Evolutionary conservation across 805 yeast species (phyloP).

Genomic region (Yamadazyma sp.): DNA sequence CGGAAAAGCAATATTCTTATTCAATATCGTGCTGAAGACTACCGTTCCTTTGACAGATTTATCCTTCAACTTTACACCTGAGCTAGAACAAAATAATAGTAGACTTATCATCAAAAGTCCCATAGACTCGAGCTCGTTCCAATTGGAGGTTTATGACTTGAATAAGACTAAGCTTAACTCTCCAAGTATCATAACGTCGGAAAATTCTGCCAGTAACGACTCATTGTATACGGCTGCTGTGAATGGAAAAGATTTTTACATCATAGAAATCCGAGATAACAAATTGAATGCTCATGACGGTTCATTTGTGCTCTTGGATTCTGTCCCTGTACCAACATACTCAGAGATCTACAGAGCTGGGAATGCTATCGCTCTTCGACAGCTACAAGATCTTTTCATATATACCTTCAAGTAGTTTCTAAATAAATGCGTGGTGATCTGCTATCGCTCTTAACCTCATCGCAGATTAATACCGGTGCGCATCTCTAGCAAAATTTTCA

Average conservation of each 20-base stretch:
- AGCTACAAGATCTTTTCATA: not conserved
- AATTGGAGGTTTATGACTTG: constrained; percentile 9
- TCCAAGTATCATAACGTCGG: constrained; percentile 4
- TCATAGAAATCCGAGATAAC: constrained; percentile 9
- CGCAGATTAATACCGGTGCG: constrained; percentile 7
- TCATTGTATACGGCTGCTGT: constrained; percentile 1
- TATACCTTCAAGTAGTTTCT: constrained; percentile 1
- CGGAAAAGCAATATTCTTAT: constrained; percentile 14
- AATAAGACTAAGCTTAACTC: not conserved
- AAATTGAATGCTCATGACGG: constrained; percentile 5
- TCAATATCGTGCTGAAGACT: constrained; percentile 20
- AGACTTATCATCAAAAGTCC: constrained; percentile 7
- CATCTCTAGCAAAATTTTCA: constrained; percentile 11
- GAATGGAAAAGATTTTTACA: not conserved
- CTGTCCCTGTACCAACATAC: not conserved
- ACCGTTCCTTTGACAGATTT: constrained; percentile 11
- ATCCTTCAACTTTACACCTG: not conserved
- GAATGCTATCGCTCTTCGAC: constrained; percentile 5
- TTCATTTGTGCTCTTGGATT: constrained; percentile 6
- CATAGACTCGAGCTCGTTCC: constrained; percentile 8
- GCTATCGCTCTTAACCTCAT: constrained; percentile 2
- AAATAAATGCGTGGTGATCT: not conserved
- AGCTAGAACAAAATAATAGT: constrained; percentile 10
- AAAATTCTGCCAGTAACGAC: not conserved
- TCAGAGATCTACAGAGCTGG: constrained; percentile 8